These are phyloP conservation scores for Penicillium manginii DNA, from an alignment of 495 filamentous ascomycete genomes.

Conservation along the genomic window DNA sequence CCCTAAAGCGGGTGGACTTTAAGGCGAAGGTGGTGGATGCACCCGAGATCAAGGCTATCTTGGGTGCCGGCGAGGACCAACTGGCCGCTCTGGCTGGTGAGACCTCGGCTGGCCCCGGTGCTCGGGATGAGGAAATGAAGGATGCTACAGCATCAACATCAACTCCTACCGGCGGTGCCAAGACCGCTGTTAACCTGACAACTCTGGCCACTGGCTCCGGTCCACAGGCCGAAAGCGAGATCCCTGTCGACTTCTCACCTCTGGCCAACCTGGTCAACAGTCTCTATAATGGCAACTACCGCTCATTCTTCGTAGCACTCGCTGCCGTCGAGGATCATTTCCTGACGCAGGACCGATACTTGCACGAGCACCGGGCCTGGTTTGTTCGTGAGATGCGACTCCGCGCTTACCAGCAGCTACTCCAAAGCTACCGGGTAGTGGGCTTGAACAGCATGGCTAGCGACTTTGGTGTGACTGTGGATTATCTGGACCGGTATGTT, in stretches of 20 bases:
- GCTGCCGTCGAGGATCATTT: conserved; percentile 93
- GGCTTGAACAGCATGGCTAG: conserved; percentile 92
- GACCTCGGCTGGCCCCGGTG: conserved; percentile 76
- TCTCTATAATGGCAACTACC: conserved; percentile 91
- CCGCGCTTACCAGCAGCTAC: conserved; percentile 90
- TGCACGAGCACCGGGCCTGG: conserved; percentile 92
- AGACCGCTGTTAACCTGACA: conserved; percentile 80
- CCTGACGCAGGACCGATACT: conserved; percentile 88
- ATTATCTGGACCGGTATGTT: conserved; percentile 86
- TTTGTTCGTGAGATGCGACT: conserved; percentile 98
- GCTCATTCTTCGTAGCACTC: conserved; percentile 86
- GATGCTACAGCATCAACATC: conserved; percentile 58
- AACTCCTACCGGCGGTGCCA: conserved; percentile 55
- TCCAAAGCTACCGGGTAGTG: conserved; percentile 98
- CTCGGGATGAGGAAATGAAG: conserved; percentile 77
- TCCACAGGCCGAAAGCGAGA: conserved; percentile 72
- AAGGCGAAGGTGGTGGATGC: conserved; percentile 98
- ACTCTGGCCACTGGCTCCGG: conserved; percentile 70
- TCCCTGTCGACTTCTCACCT: conserved; percentile 76
- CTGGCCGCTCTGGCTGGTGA: conserved; percentile 75
- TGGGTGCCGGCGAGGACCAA: conserved; percentile 87
- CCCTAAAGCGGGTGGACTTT: conserved; percentile 95
- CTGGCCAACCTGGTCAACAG: conserved; percentile 86
- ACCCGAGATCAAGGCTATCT: conserved; percentile 94
- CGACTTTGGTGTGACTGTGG: conserved; percentile 94